phyloP scores from a whole-genome alignment of 2,329 filamentous ascomycete genomes.

The Beauveria medogensis region DNA sequence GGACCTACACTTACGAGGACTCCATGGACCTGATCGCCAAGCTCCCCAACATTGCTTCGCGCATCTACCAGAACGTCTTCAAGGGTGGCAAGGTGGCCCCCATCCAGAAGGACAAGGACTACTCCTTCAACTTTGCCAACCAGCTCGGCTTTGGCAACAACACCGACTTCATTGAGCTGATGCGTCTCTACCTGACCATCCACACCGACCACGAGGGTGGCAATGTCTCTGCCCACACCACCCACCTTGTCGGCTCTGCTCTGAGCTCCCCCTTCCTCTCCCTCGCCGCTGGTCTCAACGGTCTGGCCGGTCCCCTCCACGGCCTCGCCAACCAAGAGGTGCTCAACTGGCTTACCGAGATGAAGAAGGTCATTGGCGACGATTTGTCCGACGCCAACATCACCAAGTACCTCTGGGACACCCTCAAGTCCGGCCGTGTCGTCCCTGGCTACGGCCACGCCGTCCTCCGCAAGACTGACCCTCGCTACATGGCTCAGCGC shows the following conservation, averaged over 20 bases:
- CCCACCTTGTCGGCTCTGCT: conserved; percentile 92
- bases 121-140: conserved; percentile 98
- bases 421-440: conserved; percentile 89
- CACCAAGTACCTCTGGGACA: conserved; percentile 98
- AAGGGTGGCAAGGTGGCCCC: conserved; percentile 98
- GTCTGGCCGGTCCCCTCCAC: conserved; percentile 96
- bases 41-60: conserved; percentile 93
- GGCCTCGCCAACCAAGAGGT: conserved; percentile 99
- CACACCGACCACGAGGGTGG: conserved; percentile 99
- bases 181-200: conserved; percentile 98
- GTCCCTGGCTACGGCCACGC: conserved; percentile 98
- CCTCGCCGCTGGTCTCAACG: conserved; percentile 91
- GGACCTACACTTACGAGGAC: conserved; percentile 98
- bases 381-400: conserved; percentile 95
- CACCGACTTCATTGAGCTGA: conserved; percentile 93
- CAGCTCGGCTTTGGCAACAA: conserved; percentile 95
- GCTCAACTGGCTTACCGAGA: conserved; percentile 97
- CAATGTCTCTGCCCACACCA: conserved; percentile 97
- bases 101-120: conserved; percentile 98
- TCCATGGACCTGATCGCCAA: conserved; percentile 99
- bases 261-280: conserved; percentile 97
- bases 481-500: conserved; percentile 97
- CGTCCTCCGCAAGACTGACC: conserved; percentile 98
- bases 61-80: conserved; percentile 99
- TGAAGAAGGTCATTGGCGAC: conserved; percentile 91